Evolutionary conservation across 75 land plant genomes (phyloP), one percentile per base, ranked within the genome.

Genomic region (Adiantum capillusveneris): DNA sequence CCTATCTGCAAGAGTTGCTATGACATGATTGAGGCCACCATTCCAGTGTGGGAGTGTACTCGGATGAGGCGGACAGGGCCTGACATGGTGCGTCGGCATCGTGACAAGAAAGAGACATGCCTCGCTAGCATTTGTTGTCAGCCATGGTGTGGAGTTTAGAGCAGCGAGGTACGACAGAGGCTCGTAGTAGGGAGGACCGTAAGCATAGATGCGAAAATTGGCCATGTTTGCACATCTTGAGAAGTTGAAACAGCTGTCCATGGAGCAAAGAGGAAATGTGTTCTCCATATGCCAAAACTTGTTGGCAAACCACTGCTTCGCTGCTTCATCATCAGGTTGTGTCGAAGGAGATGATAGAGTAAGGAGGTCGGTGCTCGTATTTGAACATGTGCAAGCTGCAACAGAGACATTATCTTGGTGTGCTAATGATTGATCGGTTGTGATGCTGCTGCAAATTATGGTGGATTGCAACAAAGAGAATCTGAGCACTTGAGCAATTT

Each of bases 161-260:
- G 45, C n/a, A 0, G 26, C 16, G 21, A 75, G 58, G 62, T 63
- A 64, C 1, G 53, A 60, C 24, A 25, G 24, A 17, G 49, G 17
- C 9, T 9, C 9, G 49, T n/a, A 46, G 49, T n/a, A 46, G 2
- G 65, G 78, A 11, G 18, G 21, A 24, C 69, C 68, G 29, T 75
- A 75, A 0, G 53, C 41, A 63, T 25, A 75, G 12, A 75, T 60
- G n/a, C 25, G 26, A 17, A 67, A 45, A 34, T 74, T 66, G 25
- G 49, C 31, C 63, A 54, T 48, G 34, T 60, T 50, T n/a, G 60
- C 59, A 44, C 78, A 75, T 18, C 60, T 25, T 28, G 78, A 64
- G 60, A n/a, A 69, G 43, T 75, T 59, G 63, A 75, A 75, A 73
- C 78, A 75, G 7, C 22, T 65, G 18, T 75, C 78, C 78, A 75